phyloP scores from a whole-genome alignment of 2,329 filamentous ascomycete species.

The Aspergillus sp. region DNA sequence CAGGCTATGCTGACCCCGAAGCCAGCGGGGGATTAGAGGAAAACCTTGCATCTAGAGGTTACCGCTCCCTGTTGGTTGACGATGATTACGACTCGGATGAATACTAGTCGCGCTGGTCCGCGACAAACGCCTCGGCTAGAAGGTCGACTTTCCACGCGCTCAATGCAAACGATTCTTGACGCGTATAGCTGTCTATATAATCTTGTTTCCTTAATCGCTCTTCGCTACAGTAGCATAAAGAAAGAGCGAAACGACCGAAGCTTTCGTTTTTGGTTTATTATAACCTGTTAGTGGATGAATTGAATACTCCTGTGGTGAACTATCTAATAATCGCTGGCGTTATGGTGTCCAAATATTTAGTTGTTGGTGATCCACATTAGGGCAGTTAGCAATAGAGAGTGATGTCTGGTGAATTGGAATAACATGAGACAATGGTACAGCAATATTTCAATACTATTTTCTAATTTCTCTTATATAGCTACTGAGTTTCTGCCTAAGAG shows the following conservation, averaged over 20 bases:
- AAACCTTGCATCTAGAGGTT: conserved; percentile 76
- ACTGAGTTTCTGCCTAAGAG: no score
- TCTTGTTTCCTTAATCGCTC: background rate
- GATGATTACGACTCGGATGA: conserved; percentile 76
- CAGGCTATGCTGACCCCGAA: conserved; percentile 81
- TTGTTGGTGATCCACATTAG: background rate
- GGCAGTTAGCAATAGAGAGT: background rate
- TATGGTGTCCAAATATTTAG: no score
- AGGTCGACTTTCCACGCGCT: background rate
- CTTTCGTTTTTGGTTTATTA: background rate
- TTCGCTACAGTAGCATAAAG: background rate
- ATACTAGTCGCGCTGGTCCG: conserved; percentile 30
- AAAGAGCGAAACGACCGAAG: background rate
- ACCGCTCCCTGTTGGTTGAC: conserved; percentile 73
- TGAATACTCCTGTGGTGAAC: background rate
- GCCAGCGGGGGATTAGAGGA: conserved; percentile 86
- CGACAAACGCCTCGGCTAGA: background rate
- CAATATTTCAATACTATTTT: no score
- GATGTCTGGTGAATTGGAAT: background rate
- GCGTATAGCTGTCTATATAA: background rate
- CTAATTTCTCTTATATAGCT: no score
- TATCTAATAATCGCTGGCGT: background rate
- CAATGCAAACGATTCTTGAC: background rate
- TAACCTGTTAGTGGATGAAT: background rate
- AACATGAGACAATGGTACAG: background rate